Evolutionary conservation across 2,329 filamentous ascomycete genomes (phyloP).

Genomic region (Fusarium sp.): DNA sequence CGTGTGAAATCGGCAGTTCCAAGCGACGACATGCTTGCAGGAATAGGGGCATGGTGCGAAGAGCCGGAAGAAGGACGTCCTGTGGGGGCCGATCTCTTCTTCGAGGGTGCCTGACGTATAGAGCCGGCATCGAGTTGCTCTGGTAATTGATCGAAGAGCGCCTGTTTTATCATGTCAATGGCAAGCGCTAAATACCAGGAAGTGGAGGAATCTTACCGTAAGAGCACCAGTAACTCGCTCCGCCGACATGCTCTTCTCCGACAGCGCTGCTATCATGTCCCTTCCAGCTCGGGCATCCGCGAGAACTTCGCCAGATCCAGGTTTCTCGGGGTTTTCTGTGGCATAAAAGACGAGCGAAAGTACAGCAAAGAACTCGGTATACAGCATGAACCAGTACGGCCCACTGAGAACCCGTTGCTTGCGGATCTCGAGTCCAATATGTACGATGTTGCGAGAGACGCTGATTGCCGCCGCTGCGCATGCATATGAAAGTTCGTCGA

Average conservation of each 20-base stretch:
- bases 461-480: slow-evolving; percentile 73
- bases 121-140: slow-evolving; percentile 70
- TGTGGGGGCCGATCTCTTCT: slow-evolving; percentile 66
- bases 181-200: slow-evolving; percentile 31
- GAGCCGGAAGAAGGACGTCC: slow-evolving; percentile 48
- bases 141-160: slow-evolving; percentile 85
- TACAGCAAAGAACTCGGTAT: slow-evolving; percentile 85
- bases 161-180: slow-evolving; percentile 58
- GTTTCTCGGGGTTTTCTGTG: slow-evolving; percentile 80
- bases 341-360: slow-evolving; percentile 83
- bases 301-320: slow-evolving; percentile 80
- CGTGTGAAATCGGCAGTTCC: slow-evolving; percentile 51
- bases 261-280: slow-evolving; percentile 81
- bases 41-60: slow-evolving; percentile 47
- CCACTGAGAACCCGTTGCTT: slow-evolving; percentile 80
- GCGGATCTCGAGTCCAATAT: slow-evolving; percentile 82
- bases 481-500: slow-evolving; percentile 83
- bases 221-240: slow-evolving; percentile 85
- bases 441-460: slow-evolving; percentile 78
- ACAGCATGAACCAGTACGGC: slow-evolving; percentile 88
- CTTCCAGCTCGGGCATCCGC: slow-evolving; percentile 87
- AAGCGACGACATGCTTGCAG: slow-evolving; percentile 49
- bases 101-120: slow-evolving; percentile 56
- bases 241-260: slow-evolving; percentile 87
- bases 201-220: slow-evolving; percentile 64